Evolutionary conservation across 2,329 filamentous ascomycete genomes (phyloP).

Genomic region (Microcyclosporella mali): DNA sequence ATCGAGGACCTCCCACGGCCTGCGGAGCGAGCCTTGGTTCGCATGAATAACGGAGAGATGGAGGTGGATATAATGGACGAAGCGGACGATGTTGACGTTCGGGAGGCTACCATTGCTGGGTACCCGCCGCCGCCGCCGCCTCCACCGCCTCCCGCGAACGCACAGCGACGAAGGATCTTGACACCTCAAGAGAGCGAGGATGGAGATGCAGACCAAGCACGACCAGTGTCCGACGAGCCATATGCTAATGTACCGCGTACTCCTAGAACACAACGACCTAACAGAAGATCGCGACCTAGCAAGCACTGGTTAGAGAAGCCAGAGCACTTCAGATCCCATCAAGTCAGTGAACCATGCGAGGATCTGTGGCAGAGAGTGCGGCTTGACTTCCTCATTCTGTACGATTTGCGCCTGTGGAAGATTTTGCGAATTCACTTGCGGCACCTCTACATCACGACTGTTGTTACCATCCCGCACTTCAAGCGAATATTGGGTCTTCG

Average conservation of each 20-base stretch:
- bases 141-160: conserved; percentile 49
- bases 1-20: conserved; percentile 22
- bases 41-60: conserved; percentile 38
- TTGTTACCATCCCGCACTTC: conserved; percentile 92
- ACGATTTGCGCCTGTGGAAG: conserved; percentile 95
- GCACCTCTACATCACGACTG: conserved; percentile 91
- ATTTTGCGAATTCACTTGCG: conserved; percentile 84
- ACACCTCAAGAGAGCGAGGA: conserved; percentile 30
- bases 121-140: conserved; percentile 59
- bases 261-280: conserved; percentile 47
- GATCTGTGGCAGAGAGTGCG: conserved; percentile 84
- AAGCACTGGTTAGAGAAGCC: conserved; percentile 85
- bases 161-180: conserved; percentile 19
- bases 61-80: conserved; percentile 43
- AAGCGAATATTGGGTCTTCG: conserved; percentile 86
- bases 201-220: conserved; percentile 47
- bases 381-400: conserved; percentile 89
- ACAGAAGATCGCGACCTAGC: conserved; percentile 56
- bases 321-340: conserved; percentile 48
- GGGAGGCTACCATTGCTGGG: conserved; percentile 71
- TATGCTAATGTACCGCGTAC: conserved; percentile 70
- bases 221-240: conserved; percentile 20
- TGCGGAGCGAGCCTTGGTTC: conserved; percentile 34
- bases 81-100: conserved; percentile 60
- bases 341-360: conserved; percentile 61